Base-by-base conservation (phyloP, 2,329 filamentous ascomycete species). In the Cordyceps cateniannulata region DNA sequence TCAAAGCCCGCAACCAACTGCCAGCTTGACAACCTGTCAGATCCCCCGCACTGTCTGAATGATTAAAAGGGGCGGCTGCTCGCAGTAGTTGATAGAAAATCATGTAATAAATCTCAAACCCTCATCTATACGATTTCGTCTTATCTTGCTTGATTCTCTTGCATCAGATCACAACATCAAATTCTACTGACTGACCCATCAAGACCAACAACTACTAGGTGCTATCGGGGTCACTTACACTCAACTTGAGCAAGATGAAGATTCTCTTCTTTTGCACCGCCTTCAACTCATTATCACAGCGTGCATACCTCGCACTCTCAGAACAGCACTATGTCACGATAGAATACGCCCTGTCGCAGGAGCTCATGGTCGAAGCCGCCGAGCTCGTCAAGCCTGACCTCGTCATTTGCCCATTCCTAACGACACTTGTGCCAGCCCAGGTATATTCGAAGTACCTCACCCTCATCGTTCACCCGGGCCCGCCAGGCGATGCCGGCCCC, bases 261-360 rank as follows among this genome's bases (percentile, higher is more conserved):
- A 75, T 77, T 47, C 72, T 77, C 57, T 76, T 77, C 62, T 67
- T 77, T n/a, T 77, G 75, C 63, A 77, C 75, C 5, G 75, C 75
- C n/a, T 74, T 77, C 67, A 77, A 77, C 61, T 77, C 75, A 10
- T 68, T 77, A 6, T 77, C 75, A 6, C 75, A 77, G 63, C 69
- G 72, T 24, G 67, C 76, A 9, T 74, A 70, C 60, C 67, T 77
- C 22, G 69, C 68, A 5, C 65, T 77, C 20, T 71, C 71, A 2
- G 64, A 68, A 40, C 66, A 68, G 9, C 75, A 77, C 61, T 67
- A 72, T 25, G 68, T 77, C 61, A 73, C 73, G 4, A 69, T 77
- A 61, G 75, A 77, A 62, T 77, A 73, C 68, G 75, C 70, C 29
- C 63, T 72, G 38, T 71, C 70, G 1, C 65, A 68, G 16, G 62